Evolutionary conservation across 2,329 filamentous ascomycete genomes (phyloP).

Genomic region (Fusarium lateritium): DNA sequence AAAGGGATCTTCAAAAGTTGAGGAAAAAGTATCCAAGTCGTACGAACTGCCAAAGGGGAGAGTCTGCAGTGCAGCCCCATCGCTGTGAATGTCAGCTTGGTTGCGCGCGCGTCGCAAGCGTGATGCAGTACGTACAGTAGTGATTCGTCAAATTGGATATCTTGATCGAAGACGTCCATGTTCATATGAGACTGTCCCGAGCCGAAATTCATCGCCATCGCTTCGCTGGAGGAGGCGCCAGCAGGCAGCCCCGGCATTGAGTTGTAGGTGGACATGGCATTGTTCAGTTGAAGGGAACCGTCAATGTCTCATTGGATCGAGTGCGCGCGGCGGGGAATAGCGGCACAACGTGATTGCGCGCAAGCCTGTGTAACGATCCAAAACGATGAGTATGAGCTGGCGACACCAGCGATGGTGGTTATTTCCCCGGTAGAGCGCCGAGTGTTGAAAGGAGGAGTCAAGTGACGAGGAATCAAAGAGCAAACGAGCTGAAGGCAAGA

Average conservation of each 20-base stretch:
- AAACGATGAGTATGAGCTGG: slow-evolving; percentile 8
- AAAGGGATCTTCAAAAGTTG: slow-evolving; percentile 77
- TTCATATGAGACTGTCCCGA: slow-evolving; percentile 56
- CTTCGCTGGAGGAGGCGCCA: slow-evolving; percentile 61
- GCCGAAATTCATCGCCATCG: slow-evolving; percentile 62
- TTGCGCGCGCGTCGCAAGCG: slow-evolving; percentile 34
- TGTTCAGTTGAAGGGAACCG: slow-evolving; percentile 51
- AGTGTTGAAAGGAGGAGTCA: slow-evolving; percentile 19
- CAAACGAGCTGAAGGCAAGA: slow-evolving; percentile 30
- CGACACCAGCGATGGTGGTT: slow-evolving; percentile 19
- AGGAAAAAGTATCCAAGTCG: slow-evolving; percentile 72
- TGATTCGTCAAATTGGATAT: slow-evolving; percentile 69
- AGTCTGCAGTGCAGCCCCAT: slow-evolving; percentile 53
- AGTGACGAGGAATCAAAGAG: slow-evolving; percentile 24
- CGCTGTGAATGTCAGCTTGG: slow-evolving; percentile 49
- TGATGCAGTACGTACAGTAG: slow-evolving; percentile 62
- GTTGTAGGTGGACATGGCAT: slow-evolving; percentile 73
- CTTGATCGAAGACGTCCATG: slow-evolving; percentile 68
- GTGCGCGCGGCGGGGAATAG: slow-evolving; percentile 40
- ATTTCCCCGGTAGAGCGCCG: slow-evolving; percentile 21
- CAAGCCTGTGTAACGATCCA: slow-evolving; percentile 32
- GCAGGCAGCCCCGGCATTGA: slow-evolving; percentile 67
- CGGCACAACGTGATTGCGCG: slow-evolving; percentile 37
- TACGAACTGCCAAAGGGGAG: slow-evolving; percentile 72
- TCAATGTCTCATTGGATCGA: slow-evolving; percentile 50